phyloP scores from a whole-genome alignment of 208 protist genomes.

The Acanthamoeba lugdunensis region DNA sequence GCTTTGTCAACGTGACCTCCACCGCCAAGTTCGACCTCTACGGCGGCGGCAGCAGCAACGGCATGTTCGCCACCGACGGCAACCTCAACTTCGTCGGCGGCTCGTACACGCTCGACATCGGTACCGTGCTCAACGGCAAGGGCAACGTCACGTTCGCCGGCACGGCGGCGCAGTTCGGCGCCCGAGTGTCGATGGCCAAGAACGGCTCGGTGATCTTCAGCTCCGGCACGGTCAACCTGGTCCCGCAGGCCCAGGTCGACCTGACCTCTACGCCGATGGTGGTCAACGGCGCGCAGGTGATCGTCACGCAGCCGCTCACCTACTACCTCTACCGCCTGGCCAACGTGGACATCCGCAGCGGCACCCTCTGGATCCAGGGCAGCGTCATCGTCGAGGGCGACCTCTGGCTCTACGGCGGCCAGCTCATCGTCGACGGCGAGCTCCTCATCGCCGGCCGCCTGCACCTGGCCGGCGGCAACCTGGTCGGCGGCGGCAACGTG shows the following conservation, averaged over 20 bases:
- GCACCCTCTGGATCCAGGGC: constrained; percentile 61
- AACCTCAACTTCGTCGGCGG: constrained; percentile 34
- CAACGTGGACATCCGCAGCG: constrained; percentile 62
- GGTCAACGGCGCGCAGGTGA: constrained; percentile 45
- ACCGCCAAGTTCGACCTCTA: background rate
- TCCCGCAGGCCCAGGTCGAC: constrained; percentile 19
- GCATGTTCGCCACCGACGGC: constrained; percentile 21
- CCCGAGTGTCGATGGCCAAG: constrained; percentile 35
- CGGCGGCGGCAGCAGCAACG: constrained; percentile 15
- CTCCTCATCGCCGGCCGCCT: constrained; percentile 61
- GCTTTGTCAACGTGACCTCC: constrained; percentile 37
- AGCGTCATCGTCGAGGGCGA: constrained; percentile 64
- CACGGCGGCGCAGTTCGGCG: constrained; percentile 40
- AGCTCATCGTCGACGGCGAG: constrained; percentile 64
- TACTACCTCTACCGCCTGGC: constrained; percentile 71
- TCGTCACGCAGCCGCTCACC: constrained; percentile 69
- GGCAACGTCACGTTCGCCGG: constrained; percentile 38
- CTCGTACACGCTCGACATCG: constrained; percentile 38
- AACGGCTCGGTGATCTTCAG: constrained; percentile 61
- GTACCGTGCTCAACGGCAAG: constrained; percentile 27
- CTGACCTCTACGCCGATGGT: constrained; percentile 55
- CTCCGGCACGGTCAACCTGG: constrained; percentile 55
- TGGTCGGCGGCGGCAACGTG: constrained; percentile 63
- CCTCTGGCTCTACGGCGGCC: constrained; percentile 61
- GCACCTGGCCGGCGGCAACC: constrained; percentile 45